Base-by-base conservation (phyloP, 1,284 basidiomycete species). In the Cutaneotrichosporon sp. region DNA sequence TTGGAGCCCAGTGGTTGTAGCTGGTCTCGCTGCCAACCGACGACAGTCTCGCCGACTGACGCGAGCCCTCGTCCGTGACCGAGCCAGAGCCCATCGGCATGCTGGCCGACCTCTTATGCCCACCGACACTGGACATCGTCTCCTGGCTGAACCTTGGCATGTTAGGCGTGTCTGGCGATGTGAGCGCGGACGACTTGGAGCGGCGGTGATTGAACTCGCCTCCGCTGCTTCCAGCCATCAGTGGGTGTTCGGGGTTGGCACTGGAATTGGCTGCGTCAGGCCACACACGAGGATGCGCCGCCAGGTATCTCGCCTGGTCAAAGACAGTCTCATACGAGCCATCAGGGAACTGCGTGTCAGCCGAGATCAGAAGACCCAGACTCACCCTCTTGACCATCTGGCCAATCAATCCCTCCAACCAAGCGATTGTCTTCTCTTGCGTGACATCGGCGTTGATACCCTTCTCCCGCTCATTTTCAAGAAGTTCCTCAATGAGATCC, bases 401-500 rank as follows among this genome's bases (percentile, higher is more conserved):
- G 31, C 73, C 72, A 1, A 79, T 65, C 26, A 73, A 60, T 2
- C 66, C 72, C 1, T 66, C 40, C 11, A 76, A 42, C 72, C 72
- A 76, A 1, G 65, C 66, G 0, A 68, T 63, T n/a, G 67, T 65
- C 58, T 73, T 70, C 34, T 72, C 71, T 13, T 67, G 52, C n/a
- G 62, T 66, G 8, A 78, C 76, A 11, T 74, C 74, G 64, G 70
- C 72, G 21, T 69, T 80, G 62, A 69, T 76, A 26, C 72, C 79
- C 63, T 70, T 81, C 46, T 77, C 77, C 16, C 75, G 77, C 52
- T 77, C 78, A 42, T 67, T 79, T 18, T 79, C 77, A 2, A 80
- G 68, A 21, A 81, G 63, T 65, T 81, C 80, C 57, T 78, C 72
- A 40, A 81, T 56, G 8, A 74, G 72, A 1, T 70, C 71, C 4